Evolutionary conservation across 1,284 basidiomycete species (phyloP).

Genomic region (Amylostereum areolatum): DNA sequence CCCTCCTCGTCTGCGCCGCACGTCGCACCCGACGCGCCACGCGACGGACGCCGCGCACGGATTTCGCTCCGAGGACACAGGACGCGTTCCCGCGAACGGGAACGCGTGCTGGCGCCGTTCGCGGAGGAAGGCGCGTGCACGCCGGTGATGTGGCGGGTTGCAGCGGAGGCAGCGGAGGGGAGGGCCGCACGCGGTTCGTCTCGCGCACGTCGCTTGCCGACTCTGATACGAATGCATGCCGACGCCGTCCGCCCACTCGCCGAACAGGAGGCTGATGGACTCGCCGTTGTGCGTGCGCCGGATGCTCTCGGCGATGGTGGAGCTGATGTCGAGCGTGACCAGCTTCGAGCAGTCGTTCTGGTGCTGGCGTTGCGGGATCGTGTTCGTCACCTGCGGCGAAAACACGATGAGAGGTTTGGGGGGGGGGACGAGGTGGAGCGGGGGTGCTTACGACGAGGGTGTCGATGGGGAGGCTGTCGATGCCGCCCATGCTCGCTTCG

Average conservation of each 20-base stretch:
- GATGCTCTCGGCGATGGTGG: conserved; percentile 93
- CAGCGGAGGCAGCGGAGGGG: no score
- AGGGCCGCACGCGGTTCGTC: no score
- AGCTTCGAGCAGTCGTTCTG: conserved; percentile 55
- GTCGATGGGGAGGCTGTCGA: conserved; percentile 79
- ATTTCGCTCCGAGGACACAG: no score
- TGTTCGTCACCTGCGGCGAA: conserved; percentile 68
- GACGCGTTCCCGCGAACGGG: no score
- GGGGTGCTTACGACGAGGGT: conserved; percentile 74
- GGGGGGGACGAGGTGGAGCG: not conserved
- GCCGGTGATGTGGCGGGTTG: no score
- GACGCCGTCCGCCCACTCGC: conserved; percentile 58
- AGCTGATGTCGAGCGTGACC: conserved; percentile 79
- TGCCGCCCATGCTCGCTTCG: conserved; percentile 73
- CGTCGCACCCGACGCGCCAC: no score
- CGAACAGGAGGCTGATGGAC: conserved; percentile 79
- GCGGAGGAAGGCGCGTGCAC: no score
- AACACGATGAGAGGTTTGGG: conserved; percentile 1
- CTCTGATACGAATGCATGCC: conserved; percentile 8
- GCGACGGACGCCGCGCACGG: no score
- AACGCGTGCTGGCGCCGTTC: no score
- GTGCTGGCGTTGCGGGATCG: conserved; percentile 63
- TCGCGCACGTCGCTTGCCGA: no score
- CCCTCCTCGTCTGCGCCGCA: no score
- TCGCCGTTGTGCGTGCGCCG: conserved; percentile 96